phyloP scores from a whole-genome alignment of 768 basidiomycete species.

The Rickenella mellea region DNA sequence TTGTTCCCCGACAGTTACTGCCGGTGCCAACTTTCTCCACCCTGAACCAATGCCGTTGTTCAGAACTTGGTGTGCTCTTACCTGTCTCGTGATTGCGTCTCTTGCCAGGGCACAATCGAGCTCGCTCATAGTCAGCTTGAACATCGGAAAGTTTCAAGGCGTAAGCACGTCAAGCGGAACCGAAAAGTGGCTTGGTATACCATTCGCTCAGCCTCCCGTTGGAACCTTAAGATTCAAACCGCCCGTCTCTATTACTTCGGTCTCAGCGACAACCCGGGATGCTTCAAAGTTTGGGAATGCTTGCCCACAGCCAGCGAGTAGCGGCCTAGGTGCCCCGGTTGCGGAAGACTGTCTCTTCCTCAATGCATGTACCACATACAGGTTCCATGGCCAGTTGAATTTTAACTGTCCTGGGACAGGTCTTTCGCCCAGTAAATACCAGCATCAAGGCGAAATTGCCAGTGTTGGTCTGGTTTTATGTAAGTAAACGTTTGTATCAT shows the following conservation, averaged over 20 bases:
- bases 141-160: conserved; percentile 39
- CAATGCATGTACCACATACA: conserved; percentile 27
- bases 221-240: conserved; percentile 49
- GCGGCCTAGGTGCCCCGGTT: conserved; percentile 30
- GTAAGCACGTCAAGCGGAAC: conserved; percentile 30
- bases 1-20: too few relatives aligned
- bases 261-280: conserved; percentile 22
- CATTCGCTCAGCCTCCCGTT: conserved; percentile 47
- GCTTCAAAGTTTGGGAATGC: conserved; percentile 45
- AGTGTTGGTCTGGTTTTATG: conserved; percentile 25
- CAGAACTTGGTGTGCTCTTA: too few relatives aligned
- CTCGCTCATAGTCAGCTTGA: conserved; percentile 28
- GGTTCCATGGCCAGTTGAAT: neutral
- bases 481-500: conserved; percentile 10
- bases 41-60: too few relatives aligned
- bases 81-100: too few relatives aligned
- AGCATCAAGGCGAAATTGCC: conserved; percentile 16
- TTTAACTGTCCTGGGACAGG: conserved; percentile 8
- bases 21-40: too few relatives aligned
- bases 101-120: too few relatives aligned
- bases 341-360: conserved; percentile 48
- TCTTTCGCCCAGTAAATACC: conserved; percentile 20
- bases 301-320: conserved; percentile 37
- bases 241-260: conserved; percentile 31
- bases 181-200: conserved; percentile 53